phyloP scores from a whole-genome alignment of 495 filamentous ascomycete genomes.

The Tuber calosporum region DNA sequence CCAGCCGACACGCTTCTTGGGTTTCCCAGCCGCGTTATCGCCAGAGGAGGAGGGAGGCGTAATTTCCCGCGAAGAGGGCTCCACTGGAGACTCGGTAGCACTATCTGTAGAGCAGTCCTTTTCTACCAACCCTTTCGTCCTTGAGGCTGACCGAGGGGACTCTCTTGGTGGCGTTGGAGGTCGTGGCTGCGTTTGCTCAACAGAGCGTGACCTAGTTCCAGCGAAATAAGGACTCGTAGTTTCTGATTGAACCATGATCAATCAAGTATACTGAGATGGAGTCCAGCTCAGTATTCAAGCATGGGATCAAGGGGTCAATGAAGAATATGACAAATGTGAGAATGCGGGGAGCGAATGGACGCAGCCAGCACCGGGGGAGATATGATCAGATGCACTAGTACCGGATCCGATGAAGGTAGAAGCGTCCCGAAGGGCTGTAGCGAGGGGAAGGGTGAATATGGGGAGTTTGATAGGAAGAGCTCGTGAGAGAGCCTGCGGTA shows the following conservation, averaged over 20 bases:
- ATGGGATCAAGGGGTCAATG: neutral
- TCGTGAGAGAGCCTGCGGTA: neutral
- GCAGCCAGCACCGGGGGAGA: neutral
- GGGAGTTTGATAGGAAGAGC: neutral
- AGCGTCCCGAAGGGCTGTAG: neutral
- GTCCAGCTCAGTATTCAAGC: neutral
- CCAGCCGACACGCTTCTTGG: constrained; percentile 67
- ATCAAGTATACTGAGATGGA: neutral
- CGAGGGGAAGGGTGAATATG: neutral
- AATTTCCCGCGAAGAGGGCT: constrained; percentile 40
- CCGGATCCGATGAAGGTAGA: neutral
- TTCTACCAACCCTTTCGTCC: constrained; percentile 14
- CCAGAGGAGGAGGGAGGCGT: constrained; percentile 59
- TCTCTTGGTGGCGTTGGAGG: constrained; percentile 38
- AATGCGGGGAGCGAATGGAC: neutral
- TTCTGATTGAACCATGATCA: constrained; percentile 22
- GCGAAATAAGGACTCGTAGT: constrained; percentile 31
- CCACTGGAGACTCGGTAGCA: constrained; percentile 33
- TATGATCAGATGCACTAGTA: neutral
- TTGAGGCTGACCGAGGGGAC: constrained; percentile 27
- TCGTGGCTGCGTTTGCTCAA: constrained; percentile 23
- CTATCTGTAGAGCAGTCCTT: constrained; percentile 18
- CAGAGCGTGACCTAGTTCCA: constrained; percentile 21
- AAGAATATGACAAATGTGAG: neutral
- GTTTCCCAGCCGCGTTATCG: constrained; percentile 49